Base-by-base conservation (phyloP, 495 filamentous ascomycete genomes). In the Aspergillus saccharolyticus region DNA sequence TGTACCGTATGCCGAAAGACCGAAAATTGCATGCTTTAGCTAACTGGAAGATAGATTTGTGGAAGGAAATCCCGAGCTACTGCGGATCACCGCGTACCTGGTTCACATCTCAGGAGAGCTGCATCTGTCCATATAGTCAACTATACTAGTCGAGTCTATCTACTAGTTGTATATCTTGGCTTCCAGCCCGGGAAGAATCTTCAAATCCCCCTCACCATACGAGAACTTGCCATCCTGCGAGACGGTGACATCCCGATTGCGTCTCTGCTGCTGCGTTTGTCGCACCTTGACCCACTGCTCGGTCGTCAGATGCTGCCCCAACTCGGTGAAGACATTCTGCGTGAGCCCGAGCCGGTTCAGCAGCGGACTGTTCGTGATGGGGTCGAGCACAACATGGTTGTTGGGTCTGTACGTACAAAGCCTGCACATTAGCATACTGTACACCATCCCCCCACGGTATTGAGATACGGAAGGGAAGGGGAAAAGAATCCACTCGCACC, bases 181-280 rank as follows among this genome's bases (percentile, higher is more conserved):
- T 21, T 74, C 59, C 51, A 80, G 54, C 12, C 77, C 77, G 15
- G 76, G 76, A 55, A 80, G 56, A 46, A 80, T 78, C 62, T 80
- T 73, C 30, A 79, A 57, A 55, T 77, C 72, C 64, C 75, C 78
- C 43, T 69, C 59, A 47, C 62, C 62, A 39, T 75, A 74, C 7
- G 58, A 67, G 42, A 62, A 72, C 44, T 73, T 72, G 4, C 74
- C 64, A 61, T 77, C 70, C 0, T 58, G 59, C 2, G 66, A 68
- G 17, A 77, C 68, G 65, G 76, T 76, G 1, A 70, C 72, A 28
- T 70, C 65, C n/a, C 64, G 66, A 10, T 71, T 66, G 1, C 71
- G 74, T 21, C 76, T 66, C 62, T 79, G 74, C 61, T 82, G 70
- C 53, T 74, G 69, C 1, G 64, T 71, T 58, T 72, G 71, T 28